These are phyloP conservation scores for Ambrosia trifida DNA, from an alignment of 129 eudicot genomes.

Conservation along the genomic window DNA sequence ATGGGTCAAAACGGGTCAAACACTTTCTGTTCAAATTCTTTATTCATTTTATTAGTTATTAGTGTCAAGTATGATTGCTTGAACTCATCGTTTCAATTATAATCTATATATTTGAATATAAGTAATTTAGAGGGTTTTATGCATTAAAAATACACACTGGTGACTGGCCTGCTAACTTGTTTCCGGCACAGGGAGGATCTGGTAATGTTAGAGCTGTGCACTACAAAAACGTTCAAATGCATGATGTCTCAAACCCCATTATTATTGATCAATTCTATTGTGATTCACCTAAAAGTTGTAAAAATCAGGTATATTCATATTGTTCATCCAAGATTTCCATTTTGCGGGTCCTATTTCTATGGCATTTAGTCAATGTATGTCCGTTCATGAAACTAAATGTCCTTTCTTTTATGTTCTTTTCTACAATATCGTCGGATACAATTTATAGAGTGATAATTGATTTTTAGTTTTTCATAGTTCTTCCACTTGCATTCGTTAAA, in stretches of 20 bases:
- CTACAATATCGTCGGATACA: no score
- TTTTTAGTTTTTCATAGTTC: no score
- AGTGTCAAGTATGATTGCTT: neutral
- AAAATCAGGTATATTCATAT: constrained; percentile 59
- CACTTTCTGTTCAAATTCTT: neutral
- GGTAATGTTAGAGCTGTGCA: constrained; percentile 76
- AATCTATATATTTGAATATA: no score
- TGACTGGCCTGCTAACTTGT: constrained; percentile 19
- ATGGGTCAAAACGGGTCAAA: neutral
- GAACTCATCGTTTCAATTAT: neutral
- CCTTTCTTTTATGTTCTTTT: no score
- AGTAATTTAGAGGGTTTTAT: neutral
- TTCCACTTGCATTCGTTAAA: no score
- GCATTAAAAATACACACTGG: neutral
- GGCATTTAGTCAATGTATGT: no score
- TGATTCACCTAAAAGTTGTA: constrained; percentile 85
- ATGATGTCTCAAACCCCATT: constrained; percentile 83
- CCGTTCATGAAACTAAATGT: no score
- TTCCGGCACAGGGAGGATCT: constrained; percentile 81
- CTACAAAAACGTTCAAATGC: constrained; percentile 74
- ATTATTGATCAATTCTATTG: constrained; percentile 94
- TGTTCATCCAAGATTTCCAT: neutral
- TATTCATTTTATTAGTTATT: neutral
- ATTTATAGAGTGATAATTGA: no score
- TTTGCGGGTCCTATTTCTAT: constrained; percentile 14